These are phyloP conservation scores for Lagenidium sp. DNA, from an alignment of 352 stramenopile genomes.

Conservation along the genomic window DNA sequence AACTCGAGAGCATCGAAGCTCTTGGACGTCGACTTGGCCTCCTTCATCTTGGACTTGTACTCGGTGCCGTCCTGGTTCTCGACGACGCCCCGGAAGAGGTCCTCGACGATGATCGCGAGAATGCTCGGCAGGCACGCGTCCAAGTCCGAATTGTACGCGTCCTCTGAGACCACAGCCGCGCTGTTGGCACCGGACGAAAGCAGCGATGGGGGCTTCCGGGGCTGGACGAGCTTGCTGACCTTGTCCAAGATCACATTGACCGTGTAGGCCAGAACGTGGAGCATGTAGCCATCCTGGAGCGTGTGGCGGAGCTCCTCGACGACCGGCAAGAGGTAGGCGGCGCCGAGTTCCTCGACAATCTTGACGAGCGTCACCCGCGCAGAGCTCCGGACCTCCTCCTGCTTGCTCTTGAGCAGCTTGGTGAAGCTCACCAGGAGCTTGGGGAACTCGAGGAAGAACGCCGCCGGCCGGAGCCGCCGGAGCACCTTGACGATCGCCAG, in stretches of 20 bases:
- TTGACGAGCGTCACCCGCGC: conserved; percentile 92
- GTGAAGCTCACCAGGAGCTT: conserved; percentile 90
- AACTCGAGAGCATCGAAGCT: conserved; percentile 76
- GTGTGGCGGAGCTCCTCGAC: conserved; percentile 80
- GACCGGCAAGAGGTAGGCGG: conserved; percentile 76
- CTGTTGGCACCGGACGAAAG: conserved; percentile 12
- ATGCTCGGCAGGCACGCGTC: conserved; percentile 74
- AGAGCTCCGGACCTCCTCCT: conserved; percentile 89
- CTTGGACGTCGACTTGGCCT: conserved; percentile 56
- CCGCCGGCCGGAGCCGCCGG: conserved; percentile 82
- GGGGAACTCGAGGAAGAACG: conserved; percentile 91
- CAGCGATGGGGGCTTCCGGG: conserved; percentile 29
- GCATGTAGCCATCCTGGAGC: conserved; percentile 77
- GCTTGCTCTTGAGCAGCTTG: conserved; percentile 86
- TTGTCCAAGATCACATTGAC: conserved; percentile 80
- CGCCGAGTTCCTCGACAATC: conserved; percentile 89
- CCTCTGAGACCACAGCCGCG: conserved; percentile 15
- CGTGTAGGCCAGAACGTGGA: conserved; percentile 84
- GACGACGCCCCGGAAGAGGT: conserved; percentile 68
- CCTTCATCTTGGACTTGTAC: conserved; percentile 86
- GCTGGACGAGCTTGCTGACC: conserved; percentile 43
- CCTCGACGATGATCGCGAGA: conserved; percentile 71
- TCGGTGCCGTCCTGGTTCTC: conserved; percentile 47
- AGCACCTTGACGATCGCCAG: conserved; percentile 97
- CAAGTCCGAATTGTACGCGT: conserved; percentile 45